Conservation (phyloP, 1,284 basidiomycete species). For the Ceratobasidium sp. region DNA sequence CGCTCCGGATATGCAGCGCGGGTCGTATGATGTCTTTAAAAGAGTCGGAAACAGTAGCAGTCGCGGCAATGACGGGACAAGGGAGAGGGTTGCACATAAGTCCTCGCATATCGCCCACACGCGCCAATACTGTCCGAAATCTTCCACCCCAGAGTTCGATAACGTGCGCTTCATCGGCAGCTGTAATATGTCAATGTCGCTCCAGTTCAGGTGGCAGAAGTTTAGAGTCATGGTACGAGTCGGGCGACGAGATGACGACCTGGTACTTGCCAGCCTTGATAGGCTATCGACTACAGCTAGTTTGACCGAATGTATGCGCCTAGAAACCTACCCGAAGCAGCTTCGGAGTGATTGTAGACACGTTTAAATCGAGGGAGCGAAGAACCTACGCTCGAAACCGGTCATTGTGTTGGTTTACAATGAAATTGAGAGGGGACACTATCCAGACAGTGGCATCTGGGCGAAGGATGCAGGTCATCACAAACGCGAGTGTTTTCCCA, state of each 20-base stretch:
- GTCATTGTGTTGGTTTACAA: neutral
- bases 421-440: neutral
- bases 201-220: neutral
- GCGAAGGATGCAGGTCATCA: neutral
- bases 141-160: no score
- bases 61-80: neutral
- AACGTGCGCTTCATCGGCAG: neutral
- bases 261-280: neutral
- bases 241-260: neutral
- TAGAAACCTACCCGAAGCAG: neutral
- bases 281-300: neutral
- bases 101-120: neutral
- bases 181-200: neutral
- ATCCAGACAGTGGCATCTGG: neutral
- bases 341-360: neutral
- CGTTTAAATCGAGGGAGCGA: neutral
- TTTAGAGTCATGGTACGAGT: neutral
- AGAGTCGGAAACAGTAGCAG: neutral
- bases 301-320: neutral
- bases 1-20: neutral
- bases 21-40: neutral
- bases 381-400: neutral
- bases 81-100: neutral
- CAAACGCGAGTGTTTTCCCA: slow-evolving; percentile 12
- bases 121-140: neutral